These are phyloP conservation scores for Danielozyma ontarioensis DNA, from an alignment of 805 yeast species.

Conservation along the genomic window DNA sequence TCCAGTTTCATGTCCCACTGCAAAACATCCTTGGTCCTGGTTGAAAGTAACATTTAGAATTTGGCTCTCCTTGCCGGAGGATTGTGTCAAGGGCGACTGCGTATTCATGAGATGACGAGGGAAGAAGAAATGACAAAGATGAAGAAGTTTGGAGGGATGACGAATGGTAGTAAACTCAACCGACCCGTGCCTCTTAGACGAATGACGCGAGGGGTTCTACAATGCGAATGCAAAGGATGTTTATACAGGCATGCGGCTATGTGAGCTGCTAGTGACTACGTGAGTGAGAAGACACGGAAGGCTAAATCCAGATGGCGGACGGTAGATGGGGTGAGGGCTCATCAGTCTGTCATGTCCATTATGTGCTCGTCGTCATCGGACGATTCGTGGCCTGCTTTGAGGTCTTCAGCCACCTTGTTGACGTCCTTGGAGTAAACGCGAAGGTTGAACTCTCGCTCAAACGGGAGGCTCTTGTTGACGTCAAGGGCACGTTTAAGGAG, in stretches of 20 bases:
- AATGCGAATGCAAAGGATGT: too few relatives aligned
- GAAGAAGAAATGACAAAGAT: too few relatives aligned
- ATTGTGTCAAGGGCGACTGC: slow-evolving; percentile 8
- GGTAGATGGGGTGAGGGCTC: not conserved
- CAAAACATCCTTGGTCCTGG: slow-evolving; percentile 88
- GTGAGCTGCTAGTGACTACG: not conserved
- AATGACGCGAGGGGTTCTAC: too few relatives aligned
- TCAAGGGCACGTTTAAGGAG: slow-evolving; percentile 75
- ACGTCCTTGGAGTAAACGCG: too few relatives aligned
- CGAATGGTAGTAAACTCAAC: not conserved
- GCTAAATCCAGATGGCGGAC: too few relatives aligned
- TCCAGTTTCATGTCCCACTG: slow-evolving; percentile 75
- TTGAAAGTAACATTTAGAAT: slow-evolving; percentile 67
- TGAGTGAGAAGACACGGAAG: slow-evolving; percentile 1
- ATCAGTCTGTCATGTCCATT: not conserved
- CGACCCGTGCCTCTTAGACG: too few relatives aligned
- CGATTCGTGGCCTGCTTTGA: not conserved
- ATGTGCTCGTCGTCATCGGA: not conserved
- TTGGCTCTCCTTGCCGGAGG: slow-evolving; percentile 17
- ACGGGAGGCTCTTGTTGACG: slow-evolving; percentile 32
- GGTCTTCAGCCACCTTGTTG: not conserved
- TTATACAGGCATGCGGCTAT: not conserved
- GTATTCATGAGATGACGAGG: slow-evolving; percentile 12
- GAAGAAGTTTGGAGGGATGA: too few relatives aligned
- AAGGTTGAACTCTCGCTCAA: too few relatives aligned